These are phyloP conservation scores for Galerina marginata DNA, from an alignment of 768 basidiomycete species.

Conservation along the genomic window DNA sequence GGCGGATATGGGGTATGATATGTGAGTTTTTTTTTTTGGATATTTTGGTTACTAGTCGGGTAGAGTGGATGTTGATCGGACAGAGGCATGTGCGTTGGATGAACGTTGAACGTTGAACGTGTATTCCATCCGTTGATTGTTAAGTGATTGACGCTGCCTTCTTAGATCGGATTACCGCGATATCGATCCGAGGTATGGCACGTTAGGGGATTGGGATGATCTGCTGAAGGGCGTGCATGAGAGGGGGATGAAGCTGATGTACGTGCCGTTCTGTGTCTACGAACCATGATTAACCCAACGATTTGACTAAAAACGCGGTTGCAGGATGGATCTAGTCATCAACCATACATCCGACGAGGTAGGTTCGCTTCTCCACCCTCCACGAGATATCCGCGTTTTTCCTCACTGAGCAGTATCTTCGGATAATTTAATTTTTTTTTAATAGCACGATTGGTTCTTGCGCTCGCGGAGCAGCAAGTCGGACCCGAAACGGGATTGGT, in stretches of 20 bases:
- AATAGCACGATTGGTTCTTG: constrained; percentile 74
- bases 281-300: too few relatives aligned
- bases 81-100: too few relatives aligned
- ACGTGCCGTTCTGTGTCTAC: constrained; percentile 21
- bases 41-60: background rate
- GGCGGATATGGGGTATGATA: constrained; percentile 79
- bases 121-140: too few relatives aligned
- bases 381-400: background rate
- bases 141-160: too few relatives aligned
- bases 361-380: background rate
- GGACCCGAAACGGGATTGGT: constrained; percentile 75
- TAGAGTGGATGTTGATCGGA: too few relatives aligned
- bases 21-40: constrained; percentile 44
- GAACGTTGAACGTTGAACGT: too few relatives aligned
- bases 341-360: constrained; percentile 78
- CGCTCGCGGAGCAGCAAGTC: constrained; percentile 56
- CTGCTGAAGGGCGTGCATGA: constrained; percentile 59
- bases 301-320: too few relatives aligned
- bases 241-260: constrained; percentile 76
- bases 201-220: constrained; percentile 62
- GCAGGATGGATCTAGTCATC: constrained; percentile 77
- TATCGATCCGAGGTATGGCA: constrained; percentile 70
- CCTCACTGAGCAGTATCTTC: background rate
- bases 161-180: constrained; percentile 66
- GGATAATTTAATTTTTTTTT: background rate